phyloP scores from a whole-genome alignment of 768 basidiomycete species.

The Boletus edulis region DNA sequence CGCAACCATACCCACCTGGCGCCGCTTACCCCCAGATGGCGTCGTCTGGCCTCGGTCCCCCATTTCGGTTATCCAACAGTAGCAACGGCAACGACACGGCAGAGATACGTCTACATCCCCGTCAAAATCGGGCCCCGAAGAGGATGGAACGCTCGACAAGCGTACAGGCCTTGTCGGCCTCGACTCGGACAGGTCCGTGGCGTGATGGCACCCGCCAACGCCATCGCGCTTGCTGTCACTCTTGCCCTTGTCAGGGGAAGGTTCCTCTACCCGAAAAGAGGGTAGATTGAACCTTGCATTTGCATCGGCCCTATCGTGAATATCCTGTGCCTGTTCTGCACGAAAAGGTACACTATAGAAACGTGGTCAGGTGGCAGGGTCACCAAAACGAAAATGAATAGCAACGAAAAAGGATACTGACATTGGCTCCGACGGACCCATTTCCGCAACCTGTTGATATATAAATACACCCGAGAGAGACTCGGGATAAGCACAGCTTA shows the following conservation, averaged over 20 bases:
- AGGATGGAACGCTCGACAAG: neutral
- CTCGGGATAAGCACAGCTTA: conserved; percentile 1
- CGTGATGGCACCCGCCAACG: neutral
- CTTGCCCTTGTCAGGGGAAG: conserved; percentile 8
- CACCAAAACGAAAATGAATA: conserved; percentile 8
- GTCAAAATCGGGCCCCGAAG: neutral
- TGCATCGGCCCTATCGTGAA: neutral
- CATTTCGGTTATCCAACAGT: neutral
- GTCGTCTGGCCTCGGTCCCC: neutral
- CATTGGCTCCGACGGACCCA: conserved; percentile 8
- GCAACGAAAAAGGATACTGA: conserved; percentile 12
- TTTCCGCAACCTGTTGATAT: conserved; percentile 8
- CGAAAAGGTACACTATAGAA: conserved; percentile 5
- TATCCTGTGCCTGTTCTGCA: conserved; percentile 9
- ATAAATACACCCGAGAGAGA: neutral
- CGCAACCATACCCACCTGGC: neutral
- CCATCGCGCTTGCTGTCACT: neutral
- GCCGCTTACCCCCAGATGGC: neutral
- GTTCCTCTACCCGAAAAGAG: conserved; percentile 17
- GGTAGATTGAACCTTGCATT: conserved; percentile 15
- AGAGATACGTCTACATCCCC: neutral
- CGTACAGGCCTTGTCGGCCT: neutral
- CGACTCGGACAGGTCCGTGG: neutral
- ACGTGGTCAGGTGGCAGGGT: conserved; percentile 8
- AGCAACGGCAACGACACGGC: neutral